phyloP scores from a whole-genome alignment of 495 filamentous ascomycete species.

The Hyaloscypha variabilis region DNA sequence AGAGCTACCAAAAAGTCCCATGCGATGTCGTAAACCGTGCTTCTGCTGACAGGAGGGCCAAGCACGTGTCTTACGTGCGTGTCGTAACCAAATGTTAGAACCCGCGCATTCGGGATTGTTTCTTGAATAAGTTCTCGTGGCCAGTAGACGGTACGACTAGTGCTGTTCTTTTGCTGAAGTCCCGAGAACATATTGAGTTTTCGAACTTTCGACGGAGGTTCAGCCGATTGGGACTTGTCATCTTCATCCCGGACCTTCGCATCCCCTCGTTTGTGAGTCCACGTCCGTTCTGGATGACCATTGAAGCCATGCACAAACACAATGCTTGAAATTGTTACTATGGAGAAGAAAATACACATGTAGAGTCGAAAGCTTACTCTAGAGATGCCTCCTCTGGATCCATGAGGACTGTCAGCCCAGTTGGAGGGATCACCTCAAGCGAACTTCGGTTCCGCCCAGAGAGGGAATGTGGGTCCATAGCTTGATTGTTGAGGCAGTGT shows the following conservation, averaged over 20 bases:
- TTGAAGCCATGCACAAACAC: constrained; percentile 34
- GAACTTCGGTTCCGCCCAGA: too few relatives aligned
- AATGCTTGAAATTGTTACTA: constrained; percentile 18
- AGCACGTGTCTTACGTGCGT: constrained; percentile 28
- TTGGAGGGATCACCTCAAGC: neutral
- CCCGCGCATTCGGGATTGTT: constrained; percentile 35
- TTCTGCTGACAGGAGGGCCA: constrained; percentile 26
- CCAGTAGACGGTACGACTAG: constrained; percentile 29
- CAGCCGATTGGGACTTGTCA: neutral
- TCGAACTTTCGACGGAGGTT: neutral
- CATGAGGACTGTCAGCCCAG: constrained; percentile 25
- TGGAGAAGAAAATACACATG: neutral
- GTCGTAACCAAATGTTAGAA: constrained; percentile 42
- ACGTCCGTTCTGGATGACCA: constrained; percentile 33
- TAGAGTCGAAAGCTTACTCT: constrained; percentile 34
- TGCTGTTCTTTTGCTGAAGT: neutral
- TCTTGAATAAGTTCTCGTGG: constrained; percentile 38
- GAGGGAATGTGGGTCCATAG: too few relatives aligned
- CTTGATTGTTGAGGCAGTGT: too few relatives aligned
- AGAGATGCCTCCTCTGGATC: constrained; percentile 21
- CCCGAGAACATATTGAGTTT: constrained; percentile 2
- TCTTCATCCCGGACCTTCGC: neutral
- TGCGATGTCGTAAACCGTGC: constrained; percentile 8
- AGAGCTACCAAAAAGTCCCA: constrained; percentile 13
- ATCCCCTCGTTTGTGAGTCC: constrained; percentile 13